Conservation (phyloP, 2,329 filamentous ascomycete species). For the Aureobasidium uvarum region DNA sequence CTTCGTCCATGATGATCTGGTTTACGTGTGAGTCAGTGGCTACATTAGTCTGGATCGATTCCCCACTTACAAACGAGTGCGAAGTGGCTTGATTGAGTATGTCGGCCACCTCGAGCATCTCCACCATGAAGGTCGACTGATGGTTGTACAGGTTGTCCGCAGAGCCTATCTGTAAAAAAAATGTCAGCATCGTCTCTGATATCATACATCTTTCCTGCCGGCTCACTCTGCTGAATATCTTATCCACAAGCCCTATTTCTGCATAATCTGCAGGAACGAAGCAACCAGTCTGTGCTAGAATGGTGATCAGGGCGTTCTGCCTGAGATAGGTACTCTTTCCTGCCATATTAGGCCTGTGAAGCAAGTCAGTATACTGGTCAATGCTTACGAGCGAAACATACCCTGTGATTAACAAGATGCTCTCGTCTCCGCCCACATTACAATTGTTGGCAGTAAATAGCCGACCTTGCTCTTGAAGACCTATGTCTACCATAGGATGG, state of each 20-base stretch:
- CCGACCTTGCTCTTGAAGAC: constrained; percentile 74
- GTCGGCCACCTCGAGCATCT: constrained; percentile 94
- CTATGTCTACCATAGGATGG: constrained; percentile 88
- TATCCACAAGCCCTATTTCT: constrained; percentile 87
- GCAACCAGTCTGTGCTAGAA: constrained; percentile 87
- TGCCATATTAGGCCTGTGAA: constrained; percentile 79
- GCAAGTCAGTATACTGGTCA: background rate
- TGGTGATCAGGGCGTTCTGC: constrained; percentile 91
- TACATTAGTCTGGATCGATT: background rate
- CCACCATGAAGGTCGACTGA: constrained; percentile 98
- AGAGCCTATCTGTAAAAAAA: constrained; percentile 55
- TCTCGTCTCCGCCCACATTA: constrained; percentile 74
- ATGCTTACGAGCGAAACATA: background rate
- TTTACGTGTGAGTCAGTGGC: background rate
- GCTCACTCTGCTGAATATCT: constrained; percentile 76
- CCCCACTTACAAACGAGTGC: constrained; percentile 71
- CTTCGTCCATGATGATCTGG: constrained; percentile 84
- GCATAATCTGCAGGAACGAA: constrained; percentile 89
- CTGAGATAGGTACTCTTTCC: constrained; percentile 95
- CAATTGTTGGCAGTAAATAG: constrained; percentile 86
- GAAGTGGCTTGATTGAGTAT: constrained; percentile 84
- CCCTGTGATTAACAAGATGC: constrained; percentile 65
- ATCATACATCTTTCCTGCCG: background rate
- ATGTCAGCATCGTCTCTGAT: background rate
- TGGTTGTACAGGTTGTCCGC: constrained; percentile 93